Evolutionary conservation across 305 asterid species (phyloP).

Genomic region (Lippia alba): DNA sequence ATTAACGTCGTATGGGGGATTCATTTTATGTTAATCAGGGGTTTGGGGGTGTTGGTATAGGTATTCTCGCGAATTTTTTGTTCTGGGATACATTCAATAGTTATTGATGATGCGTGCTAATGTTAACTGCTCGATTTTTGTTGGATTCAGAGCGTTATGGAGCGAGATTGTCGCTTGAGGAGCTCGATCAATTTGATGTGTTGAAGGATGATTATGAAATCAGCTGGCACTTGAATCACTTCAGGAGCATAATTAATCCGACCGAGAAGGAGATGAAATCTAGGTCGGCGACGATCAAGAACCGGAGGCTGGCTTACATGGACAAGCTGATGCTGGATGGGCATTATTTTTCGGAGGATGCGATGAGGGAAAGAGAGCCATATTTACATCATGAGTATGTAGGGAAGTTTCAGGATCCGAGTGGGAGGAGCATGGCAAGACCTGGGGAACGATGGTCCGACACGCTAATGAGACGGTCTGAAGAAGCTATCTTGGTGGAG

Average conservation of each 20-base stretch:
- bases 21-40: conserved; percentile 1
- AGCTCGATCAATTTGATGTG: conserved; percentile 71
- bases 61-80: background rate
- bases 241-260: conserved; percentile 73
- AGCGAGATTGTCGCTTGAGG: conserved; percentile 61
- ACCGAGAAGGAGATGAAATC: conserved; percentile 73
- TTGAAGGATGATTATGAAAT: conserved; percentile 82
- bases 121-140: background rate
- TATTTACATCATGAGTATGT: conserved; percentile 91
- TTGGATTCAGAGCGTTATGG: conserved; percentile 81
- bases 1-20: background rate
- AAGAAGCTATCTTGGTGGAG: conserved; percentile 82
- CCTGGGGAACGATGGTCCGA: conserved; percentile 99
- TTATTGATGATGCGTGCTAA: background rate
- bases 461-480: conserved; percentile 81
- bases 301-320: conserved; percentile 86
- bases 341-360: conserved; percentile 87
- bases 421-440: conserved; percentile 91
- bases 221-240: conserved; percentile 83
- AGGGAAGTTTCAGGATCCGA: conserved; percentile 89
- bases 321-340: conserved; percentile 71
- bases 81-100: background rate
- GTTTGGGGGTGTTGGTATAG: background rate
- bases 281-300: conserved; percentile 69
- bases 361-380: conserved; percentile 98